Evolutionary conservation across 2,329 filamentous ascomycete genomes (phyloP), one percentile per base, ranked within the genome.

Genomic region (Fusarium tjaetaba): DNA sequence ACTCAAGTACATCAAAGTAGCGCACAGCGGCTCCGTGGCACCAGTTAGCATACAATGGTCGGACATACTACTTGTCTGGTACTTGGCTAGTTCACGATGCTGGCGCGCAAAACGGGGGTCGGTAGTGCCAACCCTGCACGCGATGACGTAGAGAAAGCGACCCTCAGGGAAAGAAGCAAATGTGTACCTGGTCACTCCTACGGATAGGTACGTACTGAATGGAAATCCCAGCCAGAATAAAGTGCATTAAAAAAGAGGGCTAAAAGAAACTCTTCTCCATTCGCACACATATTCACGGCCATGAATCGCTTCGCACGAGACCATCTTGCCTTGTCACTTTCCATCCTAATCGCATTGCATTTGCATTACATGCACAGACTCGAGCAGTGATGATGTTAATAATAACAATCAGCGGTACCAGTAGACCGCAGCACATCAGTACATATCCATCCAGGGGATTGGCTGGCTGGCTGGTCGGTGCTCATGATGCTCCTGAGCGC

Each of bases 121-220:
- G n/a, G 41, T 62, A 65, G 65, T 59, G 43, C 36, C 48, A 69
- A 65, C 71, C 72, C 68, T 72, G 75, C 69, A 74, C 68, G 55
- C 65, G 62, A 78, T 78, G 76, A 78, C 76, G 76, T 78, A 78
- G 76, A 43, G 52, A 73, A 73, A 71, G 68, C 45, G 52, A 65
- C 65, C 69, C 66, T 66, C 73, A 64, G 53, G 51, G 51, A 59
- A 57, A 65, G 61, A 68, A 73, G 61, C 57, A 73, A 59, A 52
- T 71, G 45, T 34, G 30, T 20, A 36, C 68, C 68, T 66, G 64
- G 61, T 49, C 39, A 43, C 41, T 28, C 28, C 32, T 60, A 49
- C 51, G 7, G 51, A 39, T 26, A 70, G 67, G 59, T 70, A 70
- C 67, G 67, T 69, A 70, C 36, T 51, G 32, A 62, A 48, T 39